These are phyloP conservation scores for Trypanosoma avium DNA, from an alignment of 208 protist genomes.

Conservation along the genomic window DNA sequence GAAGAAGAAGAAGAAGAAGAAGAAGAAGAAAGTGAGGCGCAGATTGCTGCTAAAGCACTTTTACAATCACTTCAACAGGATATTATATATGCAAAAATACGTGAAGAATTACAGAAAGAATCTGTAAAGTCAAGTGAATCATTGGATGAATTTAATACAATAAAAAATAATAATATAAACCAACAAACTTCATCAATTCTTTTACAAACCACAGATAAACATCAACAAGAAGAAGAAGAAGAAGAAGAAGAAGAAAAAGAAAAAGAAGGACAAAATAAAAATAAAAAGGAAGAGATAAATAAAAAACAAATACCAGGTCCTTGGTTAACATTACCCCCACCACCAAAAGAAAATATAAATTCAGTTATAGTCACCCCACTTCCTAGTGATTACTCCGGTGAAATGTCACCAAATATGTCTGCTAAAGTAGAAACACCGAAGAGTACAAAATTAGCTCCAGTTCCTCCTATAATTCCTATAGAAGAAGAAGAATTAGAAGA, in stretches of 20 bases:
- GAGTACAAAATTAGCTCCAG: background rate
- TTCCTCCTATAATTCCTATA: too few species aligned
- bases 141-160: too few species aligned
- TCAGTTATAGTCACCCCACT: conserved; percentile 10
- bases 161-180: too few species aligned
- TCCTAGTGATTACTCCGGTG: conserved; percentile 17
- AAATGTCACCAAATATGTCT: conserved; percentile 18
- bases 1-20: conserved; percentile 15
- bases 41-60: conserved; percentile 3
- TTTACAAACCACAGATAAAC: background rate
- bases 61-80: conserved; percentile 12
- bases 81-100: conserved; percentile 18
- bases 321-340: conserved; percentile 3
- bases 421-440: conserved; percentile 24
- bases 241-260: background rate
- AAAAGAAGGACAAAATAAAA: background rate
- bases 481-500: conserved; percentile 5
- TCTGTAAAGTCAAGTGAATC: too few species aligned
- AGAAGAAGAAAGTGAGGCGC: conserved; percentile 7
- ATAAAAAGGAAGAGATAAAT: background rate
- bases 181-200: background rate
- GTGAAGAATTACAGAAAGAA: background rate
- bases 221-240: background rate
- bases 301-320: background rate
- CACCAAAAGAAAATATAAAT: background rate